A percentile compares a stretch with the other conserved stretches of the same genome.
Evolutionary conservation across 495 filamentous ascomycete genomes (phyloP).

Genomic region (Penicillium steckii): DNA sequence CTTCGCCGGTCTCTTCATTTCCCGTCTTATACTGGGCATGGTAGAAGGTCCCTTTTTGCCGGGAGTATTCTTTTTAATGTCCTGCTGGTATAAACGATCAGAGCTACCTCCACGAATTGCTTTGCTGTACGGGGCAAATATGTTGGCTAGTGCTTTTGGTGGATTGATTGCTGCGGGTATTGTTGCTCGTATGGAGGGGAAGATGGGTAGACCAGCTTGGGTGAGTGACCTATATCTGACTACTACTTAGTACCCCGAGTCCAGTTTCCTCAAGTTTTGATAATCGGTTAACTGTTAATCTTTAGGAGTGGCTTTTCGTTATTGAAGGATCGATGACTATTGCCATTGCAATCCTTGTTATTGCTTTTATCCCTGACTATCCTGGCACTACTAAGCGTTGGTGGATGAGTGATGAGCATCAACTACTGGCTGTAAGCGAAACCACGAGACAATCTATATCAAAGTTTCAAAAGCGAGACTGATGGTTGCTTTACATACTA

Average conservation of each 20-base stretch:
- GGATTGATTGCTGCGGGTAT: slow-evolving; percentile 55
- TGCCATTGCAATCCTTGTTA: slow-evolving; percentile 4
- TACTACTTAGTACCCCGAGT: not conserved
- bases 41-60: slow-evolving; percentile 11
- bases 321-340: slow-evolving; percentile 12
- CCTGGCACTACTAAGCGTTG: slow-evolving; percentile 2
- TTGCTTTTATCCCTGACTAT: slow-evolving; percentile 9
- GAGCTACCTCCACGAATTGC: slow-evolving; percentile 51
- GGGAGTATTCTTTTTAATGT: slow-evolving; percentile 43
- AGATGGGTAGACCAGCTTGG: slow-evolving; percentile 12
- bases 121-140: slow-evolving; percentile 53
- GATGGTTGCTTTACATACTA: not conserved
- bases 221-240: not conserved
- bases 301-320: slow-evolving; percentile 12
- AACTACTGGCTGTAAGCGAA: slow-evolving; percentile 8
- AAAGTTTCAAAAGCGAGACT: not conserved
- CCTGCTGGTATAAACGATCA: slow-evolving; percentile 55
- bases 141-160: slow-evolving; percentile 57
- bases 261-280: no score
- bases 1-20: slow-evolving; percentile 7
- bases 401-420: slow-evolving; percentile 9
- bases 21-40: slow-evolving; percentile 6
- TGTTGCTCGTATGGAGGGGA: slow-evolving; percentile 10
- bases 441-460: not conserved
- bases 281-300: no score